A percentile compares a stretch with the other conserved stretches of the same genome.
phyloP scores from a whole-genome alignment of 306 rosid genomes.

The Cercis canadensis region DNA sequence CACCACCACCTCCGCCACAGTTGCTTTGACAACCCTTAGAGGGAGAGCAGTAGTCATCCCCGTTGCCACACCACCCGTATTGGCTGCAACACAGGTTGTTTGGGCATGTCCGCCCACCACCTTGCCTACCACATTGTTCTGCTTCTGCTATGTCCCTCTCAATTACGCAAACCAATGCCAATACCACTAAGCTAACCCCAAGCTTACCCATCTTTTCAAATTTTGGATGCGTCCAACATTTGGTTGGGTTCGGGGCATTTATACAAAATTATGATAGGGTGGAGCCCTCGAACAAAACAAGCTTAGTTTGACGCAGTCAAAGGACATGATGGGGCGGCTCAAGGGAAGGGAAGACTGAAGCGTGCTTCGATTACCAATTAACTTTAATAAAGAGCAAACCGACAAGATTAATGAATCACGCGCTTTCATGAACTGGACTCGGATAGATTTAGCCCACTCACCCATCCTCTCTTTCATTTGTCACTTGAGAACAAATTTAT shows the following conservation, averaged over 20 bases:
- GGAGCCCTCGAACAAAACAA: too few relatives aligned
- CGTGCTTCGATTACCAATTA: too few relatives aligned
- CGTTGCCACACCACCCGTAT: slow-evolving; percentile 62
- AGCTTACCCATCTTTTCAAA: slow-evolving; percentile 35
- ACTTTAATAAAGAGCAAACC: too few relatives aligned
- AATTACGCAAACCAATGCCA: slow-evolving; percentile 2
- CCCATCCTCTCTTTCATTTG: too few relatives aligned
- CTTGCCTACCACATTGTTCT: slow-evolving; percentile 65
- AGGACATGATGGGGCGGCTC: too few relatives aligned
- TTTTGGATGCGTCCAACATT: not conserved
- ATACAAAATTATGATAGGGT: not conserved
- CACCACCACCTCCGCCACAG: slow-evolving; percentile 33
- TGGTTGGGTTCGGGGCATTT: not conserved
- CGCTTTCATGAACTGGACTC: too few relatives aligned
- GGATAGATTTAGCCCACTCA: too few relatives aligned
- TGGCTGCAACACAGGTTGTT: slow-evolving; percentile 65
- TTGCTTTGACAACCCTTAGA: slow-evolving; percentile 59
- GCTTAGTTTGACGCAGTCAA: too few relatives aligned
- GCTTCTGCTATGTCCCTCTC: slow-evolving; percentile 26
- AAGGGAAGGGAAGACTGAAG: too few relatives aligned
- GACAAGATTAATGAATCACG: too few relatives aligned
- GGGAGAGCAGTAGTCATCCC: slow-evolving; percentile 52
- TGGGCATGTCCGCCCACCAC: slow-evolving; percentile 46
- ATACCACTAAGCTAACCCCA: not conserved
- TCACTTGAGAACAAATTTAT: too few relatives aligned